Evolutionary conservation across 257 asterid species (phyloP).

Genomic region (Solanum corneliomulleri): DNA sequence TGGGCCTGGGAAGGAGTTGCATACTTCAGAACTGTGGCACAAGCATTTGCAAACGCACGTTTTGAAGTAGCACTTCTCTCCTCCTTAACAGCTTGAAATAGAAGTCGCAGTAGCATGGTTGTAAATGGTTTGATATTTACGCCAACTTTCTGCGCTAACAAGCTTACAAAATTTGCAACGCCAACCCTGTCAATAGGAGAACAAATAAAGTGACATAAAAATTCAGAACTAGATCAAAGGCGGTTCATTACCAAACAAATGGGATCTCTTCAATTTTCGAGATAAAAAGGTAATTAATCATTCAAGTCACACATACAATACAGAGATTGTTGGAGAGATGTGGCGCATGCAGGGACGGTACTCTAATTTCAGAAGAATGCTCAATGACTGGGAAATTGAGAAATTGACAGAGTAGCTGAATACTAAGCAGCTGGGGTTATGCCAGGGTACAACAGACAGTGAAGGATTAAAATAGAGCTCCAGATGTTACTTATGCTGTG

Average conservation of each 20-base stretch:
- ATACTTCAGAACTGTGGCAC: slow-evolving; percentile 74
- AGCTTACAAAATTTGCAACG: slow-evolving; percentile 67
- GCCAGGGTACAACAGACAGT: neutral
- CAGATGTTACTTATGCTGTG: neutral
- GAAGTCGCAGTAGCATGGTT: slow-evolving; percentile 63
- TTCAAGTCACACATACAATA: neutral
- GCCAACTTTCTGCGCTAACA: slow-evolving; percentile 85
- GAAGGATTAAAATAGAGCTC: neutral
- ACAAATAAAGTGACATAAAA: neutral
- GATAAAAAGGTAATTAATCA: neutral
- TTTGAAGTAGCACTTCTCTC: slow-evolving; percentile 77
- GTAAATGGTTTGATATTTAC: slow-evolving; percentile 70
- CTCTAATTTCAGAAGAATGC: neutral
- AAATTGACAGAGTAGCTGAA: neutral
- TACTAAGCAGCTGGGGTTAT: neutral
- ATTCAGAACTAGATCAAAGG: neutral
- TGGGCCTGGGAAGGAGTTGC: slow-evolving; percentile 80
- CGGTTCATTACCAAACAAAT: neutral
- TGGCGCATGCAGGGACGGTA: neutral
- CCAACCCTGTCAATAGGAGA: slow-evolving; percentile 65
- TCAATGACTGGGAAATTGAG: neutral
- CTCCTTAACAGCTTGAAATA: slow-evolving; percentile 80
- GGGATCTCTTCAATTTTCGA: neutral
- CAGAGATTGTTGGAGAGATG: neutral
- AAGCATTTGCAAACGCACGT: slow-evolving; percentile 94